Conservation (phyloP, 2,329 filamentous ascomycete genomes). For the Colletotrichum agaves region DNA sequence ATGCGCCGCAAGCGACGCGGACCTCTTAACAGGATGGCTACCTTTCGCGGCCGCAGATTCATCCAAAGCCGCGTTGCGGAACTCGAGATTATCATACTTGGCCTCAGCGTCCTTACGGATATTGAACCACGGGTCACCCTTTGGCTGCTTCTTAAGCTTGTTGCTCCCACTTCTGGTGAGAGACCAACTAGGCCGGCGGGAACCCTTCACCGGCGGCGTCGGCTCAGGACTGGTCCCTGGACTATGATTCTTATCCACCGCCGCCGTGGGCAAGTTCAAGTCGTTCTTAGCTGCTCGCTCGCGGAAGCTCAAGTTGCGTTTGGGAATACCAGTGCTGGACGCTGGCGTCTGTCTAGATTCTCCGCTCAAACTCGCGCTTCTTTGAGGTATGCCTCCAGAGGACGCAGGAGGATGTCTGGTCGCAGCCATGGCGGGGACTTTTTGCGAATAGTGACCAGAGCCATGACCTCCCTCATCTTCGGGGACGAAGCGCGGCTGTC, state of each 20-base stretch:
- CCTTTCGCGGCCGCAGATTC: slow-evolving; percentile 37
- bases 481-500: slow-evolving; percentile 48
- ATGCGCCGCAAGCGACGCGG: slow-evolving; percentile 39
- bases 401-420: slow-evolving; percentile 27
- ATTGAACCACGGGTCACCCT: slow-evolving; percentile 60
- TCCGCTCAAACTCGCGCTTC: slow-evolving; percentile 38
- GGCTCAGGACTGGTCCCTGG: slow-evolving; percentile 40
- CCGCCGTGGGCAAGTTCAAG: slow-evolving; percentile 47
- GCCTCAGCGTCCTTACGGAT: slow-evolving; percentile 56
- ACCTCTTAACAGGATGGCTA: slow-evolving; percentile 27
- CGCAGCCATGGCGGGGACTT: slow-evolving; percentile 39
- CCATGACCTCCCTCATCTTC: slow-evolving; percentile 44
- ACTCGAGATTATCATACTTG: slow-evolving; percentile 45
- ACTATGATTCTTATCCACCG: slow-evolving; percentile 7
- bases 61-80: slow-evolving; percentile 40
- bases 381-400: slow-evolving; percentile 25
- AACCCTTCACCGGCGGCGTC: slow-evolving; percentile 44
- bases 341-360: slow-evolving; percentile 16
- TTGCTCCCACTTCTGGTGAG: slow-evolving; percentile 64
- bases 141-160: slow-evolving; percentile 68
- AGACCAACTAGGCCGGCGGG: slow-evolving; percentile 44
- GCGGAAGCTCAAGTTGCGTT: slow-evolving; percentile 70
- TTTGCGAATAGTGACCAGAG: slow-evolving; percentile 38
- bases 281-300: slow-evolving; percentile 64
- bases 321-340: slow-evolving; percentile 49